phyloP scores from a whole-genome alignment of 2,329 filamentous ascomycete genomes.

The Aspergillus quadrilineatus region DNA sequence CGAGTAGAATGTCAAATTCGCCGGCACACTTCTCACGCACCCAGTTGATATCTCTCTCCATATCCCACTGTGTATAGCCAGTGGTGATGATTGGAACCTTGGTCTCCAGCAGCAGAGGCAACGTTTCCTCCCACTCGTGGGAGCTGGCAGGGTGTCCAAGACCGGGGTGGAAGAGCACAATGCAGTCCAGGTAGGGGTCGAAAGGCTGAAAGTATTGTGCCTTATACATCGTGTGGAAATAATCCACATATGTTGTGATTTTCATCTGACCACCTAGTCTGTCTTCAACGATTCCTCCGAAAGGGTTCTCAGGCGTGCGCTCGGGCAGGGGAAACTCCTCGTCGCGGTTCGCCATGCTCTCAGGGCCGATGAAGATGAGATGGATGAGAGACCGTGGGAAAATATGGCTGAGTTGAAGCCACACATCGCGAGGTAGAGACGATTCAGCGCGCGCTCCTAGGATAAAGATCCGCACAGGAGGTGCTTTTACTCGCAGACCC shows the following conservation, averaged over 20 bases:
- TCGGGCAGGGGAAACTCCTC: slow-evolving; percentile 87
- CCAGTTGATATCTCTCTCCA: slow-evolving; percentile 89
- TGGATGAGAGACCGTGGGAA: slow-evolving; percentile 93
- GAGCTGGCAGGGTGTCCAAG: slow-evolving; percentile 90
- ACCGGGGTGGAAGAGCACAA: slow-evolving; percentile 94
- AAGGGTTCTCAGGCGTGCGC: slow-evolving; percentile 82
- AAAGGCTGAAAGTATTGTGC: slow-evolving; percentile 89
- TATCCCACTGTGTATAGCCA: slow-evolving; percentile 92
- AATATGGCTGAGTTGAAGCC: slow-evolving; percentile 90
- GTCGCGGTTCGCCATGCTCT: slow-evolving; percentile 93
- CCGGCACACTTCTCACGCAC: slow-evolving; percentile 80
- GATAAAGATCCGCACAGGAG: slow-evolving; percentile 87
- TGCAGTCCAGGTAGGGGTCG: slow-evolving; percentile 97
- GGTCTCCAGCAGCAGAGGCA: slow-evolving; percentile 87
- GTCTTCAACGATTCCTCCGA: slow-evolving; percentile 90
- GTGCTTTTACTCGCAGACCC: slow-evolving; percentile 77
- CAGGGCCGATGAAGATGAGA: slow-evolving; percentile 90
- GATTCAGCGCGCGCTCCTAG: slow-evolving; percentile 96
- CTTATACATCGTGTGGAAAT: slow-evolving; percentile 94
- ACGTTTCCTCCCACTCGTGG: slow-evolving; percentile 89
- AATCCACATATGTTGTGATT: slow-evolving; percentile 96
- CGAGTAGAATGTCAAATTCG: slow-evolving; percentile 87
- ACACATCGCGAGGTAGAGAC: slow-evolving; percentile 87
- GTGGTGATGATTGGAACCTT: slow-evolving; percentile 94
- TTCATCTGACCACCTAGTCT: slow-evolving; percentile 86